Conservation (phyloP, 208 protist genomes). For the Zelonia costaricensis region DNA sequence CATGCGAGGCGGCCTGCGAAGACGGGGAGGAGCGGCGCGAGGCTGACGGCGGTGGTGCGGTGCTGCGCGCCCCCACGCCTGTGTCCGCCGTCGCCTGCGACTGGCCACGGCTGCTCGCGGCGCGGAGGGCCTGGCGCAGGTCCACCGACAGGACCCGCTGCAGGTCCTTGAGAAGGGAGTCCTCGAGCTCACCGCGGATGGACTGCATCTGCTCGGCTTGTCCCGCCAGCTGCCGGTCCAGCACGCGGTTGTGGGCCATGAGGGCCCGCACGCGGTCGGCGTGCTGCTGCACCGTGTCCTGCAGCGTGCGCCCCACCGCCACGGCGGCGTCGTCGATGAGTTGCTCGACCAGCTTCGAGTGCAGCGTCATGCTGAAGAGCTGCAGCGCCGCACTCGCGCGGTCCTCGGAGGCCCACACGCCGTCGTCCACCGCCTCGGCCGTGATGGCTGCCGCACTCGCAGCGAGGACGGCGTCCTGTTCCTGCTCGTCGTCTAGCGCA, state of each 20-base stretch:
- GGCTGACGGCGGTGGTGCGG: background rate
- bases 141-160: slow-evolving; percentile 26
- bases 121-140: slow-evolving; percentile 10
- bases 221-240: slow-evolving; percentile 6
- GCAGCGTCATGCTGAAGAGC: slow-evolving; percentile 24
- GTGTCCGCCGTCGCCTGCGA: background rate
- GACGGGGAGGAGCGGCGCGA: background rate
- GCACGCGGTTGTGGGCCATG: slow-evolving; percentile 16
- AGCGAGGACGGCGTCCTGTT: background rate
- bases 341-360: slow-evolving; percentile 31
- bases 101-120: background rate
- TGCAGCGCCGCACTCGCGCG: slow-evolving; percentile 19
- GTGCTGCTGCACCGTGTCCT: slow-evolving; percentile 22
- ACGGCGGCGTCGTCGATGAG: slow-evolving; percentile 27
- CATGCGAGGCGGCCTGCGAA: background rate
- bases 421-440: slow-evolving; percentile 6
- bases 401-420: slow-evolving; percentile 19
- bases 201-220: slow-evolving; percentile 18
- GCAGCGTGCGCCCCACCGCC: slow-evolving; percentile 22
- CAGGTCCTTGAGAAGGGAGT: slow-evolving; percentile 14
- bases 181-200: slow-evolving; percentile 6
- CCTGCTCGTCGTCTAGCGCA: background rate
- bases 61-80: background rate
- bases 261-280: slow-evolving; percentile 13
- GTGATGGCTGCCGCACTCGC: slow-evolving; percentile 12